Evolutionary conservation across 2,329 filamentous ascomycete species (phyloP), one percentile per base, ranked within the genome.

Genomic region (Cercospora beticola): DNA sequence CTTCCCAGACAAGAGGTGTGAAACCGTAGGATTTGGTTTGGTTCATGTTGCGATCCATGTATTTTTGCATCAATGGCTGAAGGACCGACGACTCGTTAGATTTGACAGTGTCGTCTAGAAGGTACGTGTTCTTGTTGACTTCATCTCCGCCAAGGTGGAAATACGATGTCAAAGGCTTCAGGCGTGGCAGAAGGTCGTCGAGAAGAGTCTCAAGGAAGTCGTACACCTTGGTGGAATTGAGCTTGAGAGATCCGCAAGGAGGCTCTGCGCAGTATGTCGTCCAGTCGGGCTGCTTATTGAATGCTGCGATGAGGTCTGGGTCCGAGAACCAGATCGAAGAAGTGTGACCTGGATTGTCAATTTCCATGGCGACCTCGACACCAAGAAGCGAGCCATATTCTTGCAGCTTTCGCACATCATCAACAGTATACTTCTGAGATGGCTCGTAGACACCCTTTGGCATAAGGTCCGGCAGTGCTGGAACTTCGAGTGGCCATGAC

Each of bases 121-220:
- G 83, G 76, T 92, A 94, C 63, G 89, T 87, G 74, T 94, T 90
- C 70, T 84, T 84, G 79, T 95, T 94, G 70, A 96, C 88, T 82
- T 97, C 93, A 75, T 97, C 93, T 65, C 93, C 93, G 56, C 93
- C 93, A 0, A 91, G 91, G 81, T 97, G 93, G 83, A 94, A 96
- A 81, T 94, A 88, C 6, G 87, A 82, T 2, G 90, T 85, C 78
- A 92, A 92, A 0, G 89, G 88, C 8, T 83, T 81, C 10, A 93
- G 79, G 30, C 92, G 86, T 14, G 93, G 92, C 64, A 96, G 82
- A 26, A 97, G 77, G 76, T 97, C 93, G n/a, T 85, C 84, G 74
- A 93, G 90, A 14, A 97, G 80, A 43, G 80, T 89, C 66, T 90
- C 86, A 10, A 97, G 79, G 78, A 97, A 96, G 1, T 85, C 81